phyloP scores from a whole-genome alignment of 371 early-diverging fungal species.

The Mortierella sp. region DNA sequence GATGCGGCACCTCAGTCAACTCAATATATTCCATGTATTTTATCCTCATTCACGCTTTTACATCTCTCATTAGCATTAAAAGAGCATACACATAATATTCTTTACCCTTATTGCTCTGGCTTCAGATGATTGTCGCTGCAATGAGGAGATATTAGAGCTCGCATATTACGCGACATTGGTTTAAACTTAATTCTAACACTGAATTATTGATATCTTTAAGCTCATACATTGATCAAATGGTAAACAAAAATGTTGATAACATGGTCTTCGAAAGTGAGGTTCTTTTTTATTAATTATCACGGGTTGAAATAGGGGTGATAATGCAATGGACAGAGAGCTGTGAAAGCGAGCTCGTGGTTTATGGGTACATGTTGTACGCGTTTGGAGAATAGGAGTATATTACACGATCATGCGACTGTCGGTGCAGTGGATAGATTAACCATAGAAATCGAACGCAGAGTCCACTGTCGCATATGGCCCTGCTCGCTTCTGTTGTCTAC shows the following conservation, averaged over 20 bases:
- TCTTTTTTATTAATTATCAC: no score
- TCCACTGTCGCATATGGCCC: neutral
- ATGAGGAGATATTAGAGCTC: neutral
- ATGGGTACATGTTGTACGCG: neutral
- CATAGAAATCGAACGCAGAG: conserved; percentile 9
- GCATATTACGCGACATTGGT: neutral
- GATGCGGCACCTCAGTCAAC: no score
- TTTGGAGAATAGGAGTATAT: neutral
- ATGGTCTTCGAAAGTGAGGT: no score
- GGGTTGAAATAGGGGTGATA: no score
- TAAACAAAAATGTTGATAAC: no score
- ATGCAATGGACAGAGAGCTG: neutral
- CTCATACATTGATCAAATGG: neutral
- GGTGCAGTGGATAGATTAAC: neutral
- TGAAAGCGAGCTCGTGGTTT: neutral
- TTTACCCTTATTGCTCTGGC: neutral
- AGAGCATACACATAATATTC: neutral
- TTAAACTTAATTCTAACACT: neutral
- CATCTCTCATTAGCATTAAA: neutral
- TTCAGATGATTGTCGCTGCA: neutral
- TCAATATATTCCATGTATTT: neutral
- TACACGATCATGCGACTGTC: conserved; percentile 6
- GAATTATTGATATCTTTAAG: neutral
- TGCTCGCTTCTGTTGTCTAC: neutral
- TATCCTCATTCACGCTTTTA: neutral